These are phyloP conservation scores for Kwoniella newhampshirensis DNA, from an alignment of 768 basidiomycete genomes.

Conservation along the genomic window DNA sequence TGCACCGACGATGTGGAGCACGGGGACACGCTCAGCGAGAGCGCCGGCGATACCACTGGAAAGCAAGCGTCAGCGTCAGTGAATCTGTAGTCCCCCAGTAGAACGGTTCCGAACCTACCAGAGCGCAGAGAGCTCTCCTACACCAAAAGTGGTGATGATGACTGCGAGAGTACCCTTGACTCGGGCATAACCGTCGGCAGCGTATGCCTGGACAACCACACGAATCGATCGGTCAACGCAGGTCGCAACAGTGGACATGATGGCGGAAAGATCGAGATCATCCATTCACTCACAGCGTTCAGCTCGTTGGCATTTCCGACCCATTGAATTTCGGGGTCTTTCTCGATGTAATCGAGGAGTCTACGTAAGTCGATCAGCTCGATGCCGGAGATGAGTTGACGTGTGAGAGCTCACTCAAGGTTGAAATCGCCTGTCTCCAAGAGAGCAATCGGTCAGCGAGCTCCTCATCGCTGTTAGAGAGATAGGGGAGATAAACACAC, in stretches of 20 bases:
- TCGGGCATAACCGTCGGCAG: conserved; percentile 89
- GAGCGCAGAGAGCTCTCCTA: conserved; percentile 86
- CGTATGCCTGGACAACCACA: conserved; percentile 61
- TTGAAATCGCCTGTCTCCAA: conserved; percentile 32
- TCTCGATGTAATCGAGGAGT: conserved; percentile 72
- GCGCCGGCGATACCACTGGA: conserved; percentile 64
- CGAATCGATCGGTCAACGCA: conserved; percentile 57
- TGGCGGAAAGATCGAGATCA: background rate
- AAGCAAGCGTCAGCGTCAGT: conserved; percentile 69
- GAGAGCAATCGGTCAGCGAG: background rate
- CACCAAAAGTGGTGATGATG: conserved; percentile 77
- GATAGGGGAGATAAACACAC: too few species aligned
- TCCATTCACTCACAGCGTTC: conserved; percentile 38
- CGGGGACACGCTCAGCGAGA: conserved; percentile 76
- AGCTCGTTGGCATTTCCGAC: conserved; percentile 65
- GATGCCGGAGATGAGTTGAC: too few species aligned
- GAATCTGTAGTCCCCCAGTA: conserved; percentile 57
- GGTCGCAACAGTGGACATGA: background rate
- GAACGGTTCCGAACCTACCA: conserved; percentile 26
- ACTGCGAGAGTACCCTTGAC: conserved; percentile 62
- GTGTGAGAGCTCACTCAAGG: too few species aligned
- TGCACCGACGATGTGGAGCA: conserved; percentile 81
- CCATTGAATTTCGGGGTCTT: conserved; percentile 75
- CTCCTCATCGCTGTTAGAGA: background rate
- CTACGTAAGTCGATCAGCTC: background rate